Conservation (phyloP, 2,329 filamentous ascomycete species). For the Pseudocercospora cruenta region DNA sequence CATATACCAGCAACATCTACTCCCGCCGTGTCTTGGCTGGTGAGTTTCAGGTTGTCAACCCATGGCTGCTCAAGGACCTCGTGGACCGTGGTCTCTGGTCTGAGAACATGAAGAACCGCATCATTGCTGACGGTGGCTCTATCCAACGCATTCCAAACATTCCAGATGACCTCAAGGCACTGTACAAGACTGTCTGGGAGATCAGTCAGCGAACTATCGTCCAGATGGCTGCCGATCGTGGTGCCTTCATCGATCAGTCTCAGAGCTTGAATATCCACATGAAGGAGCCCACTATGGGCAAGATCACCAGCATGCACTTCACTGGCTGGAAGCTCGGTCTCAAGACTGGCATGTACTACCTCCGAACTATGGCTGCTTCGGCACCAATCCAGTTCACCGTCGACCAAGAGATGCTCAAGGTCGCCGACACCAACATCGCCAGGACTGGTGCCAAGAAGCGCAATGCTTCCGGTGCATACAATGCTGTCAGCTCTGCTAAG, state of each 20-base stretch:
- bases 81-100: slow-evolving; percentile 98
- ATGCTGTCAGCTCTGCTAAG: slow-evolving; percentile 53
- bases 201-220: slow-evolving; percentile 94
- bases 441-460: slow-evolving; percentile 73
- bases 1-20: slow-evolving; percentile 99
- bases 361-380: slow-evolving; percentile 94
- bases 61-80: slow-evolving; percentile 96
- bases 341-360: slow-evolving; percentile 99
- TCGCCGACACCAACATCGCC: slow-evolving; percentile 78
- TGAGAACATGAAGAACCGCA: slow-evolving; percentile 99
- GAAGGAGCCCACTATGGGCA: slow-evolving; percentile 99
- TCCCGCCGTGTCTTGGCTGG: slow-evolving; percentile 95
- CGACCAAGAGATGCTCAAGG: slow-evolving; percentile 90
- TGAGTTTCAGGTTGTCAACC: slow-evolving; percentile 99
- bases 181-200: slow-evolving; percentile 99
- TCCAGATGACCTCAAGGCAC: slow-evolving; percentile 88
- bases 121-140: slow-evolving; percentile 94
- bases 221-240: slow-evolving; percentile 97
- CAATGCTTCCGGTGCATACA: slow-evolving; percentile 51
- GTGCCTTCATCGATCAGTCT: slow-evolving; percentile 98
- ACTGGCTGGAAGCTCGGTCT: slow-evolving; percentile 98
- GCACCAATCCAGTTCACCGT: slow-evolving; percentile 99
- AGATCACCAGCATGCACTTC: slow-evolving; percentile 99
- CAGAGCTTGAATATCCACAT: slow-evolving; percentile 99
- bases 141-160: slow-evolving; percentile 98